Percentiles rank a stretch among this genome's conserved stretches.
These are phyloP conservation scores for Gaeumannomyces sp. DNA, from an alignment of 2,329 filamentous ascomycete genomes.

Conservation along the genomic window DNA sequence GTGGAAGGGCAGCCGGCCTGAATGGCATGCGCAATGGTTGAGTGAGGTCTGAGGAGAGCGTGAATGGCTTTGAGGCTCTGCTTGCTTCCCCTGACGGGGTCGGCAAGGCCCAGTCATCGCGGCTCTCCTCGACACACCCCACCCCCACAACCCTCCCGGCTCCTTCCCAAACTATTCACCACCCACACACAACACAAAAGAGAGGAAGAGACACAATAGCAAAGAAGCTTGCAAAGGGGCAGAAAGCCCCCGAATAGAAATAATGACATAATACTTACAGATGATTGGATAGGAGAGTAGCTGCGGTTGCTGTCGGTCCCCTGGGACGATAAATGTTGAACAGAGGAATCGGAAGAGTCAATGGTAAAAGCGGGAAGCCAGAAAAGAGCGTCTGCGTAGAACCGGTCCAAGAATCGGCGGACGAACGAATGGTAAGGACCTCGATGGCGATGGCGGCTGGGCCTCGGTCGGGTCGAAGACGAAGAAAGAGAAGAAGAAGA, in stretches of 20 bases:
- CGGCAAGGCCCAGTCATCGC: background rate
- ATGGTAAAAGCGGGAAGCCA: background rate
- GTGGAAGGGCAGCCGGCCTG: background rate
- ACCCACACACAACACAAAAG: no score
- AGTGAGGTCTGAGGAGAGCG: background rate
- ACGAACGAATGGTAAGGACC: background rate
- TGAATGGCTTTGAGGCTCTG: background rate
- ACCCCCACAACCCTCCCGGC: background rate
- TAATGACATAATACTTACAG: background rate
- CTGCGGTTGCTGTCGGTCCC: background rate
- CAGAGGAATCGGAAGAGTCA: background rate
- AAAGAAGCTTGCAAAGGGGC: background rate
- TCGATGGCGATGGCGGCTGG: background rate
- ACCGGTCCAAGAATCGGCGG: background rate
- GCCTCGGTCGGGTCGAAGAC: conserved; percentile 22
- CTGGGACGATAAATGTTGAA: background rate
- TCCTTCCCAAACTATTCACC: background rate
- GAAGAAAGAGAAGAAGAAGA: conserved; percentile 17
- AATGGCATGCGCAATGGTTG: background rate
- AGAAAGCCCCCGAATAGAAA: background rate
- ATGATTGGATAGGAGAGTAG: background rate
- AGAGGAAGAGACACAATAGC: background rate
- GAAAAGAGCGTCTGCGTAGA: background rate
- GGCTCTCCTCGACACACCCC: background rate
- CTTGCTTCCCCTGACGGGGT: background rate